Evolutionary conservation across 2,329 filamentous ascomycete species (phyloP).

Genomic region (Aspergillus sp.): DNA sequence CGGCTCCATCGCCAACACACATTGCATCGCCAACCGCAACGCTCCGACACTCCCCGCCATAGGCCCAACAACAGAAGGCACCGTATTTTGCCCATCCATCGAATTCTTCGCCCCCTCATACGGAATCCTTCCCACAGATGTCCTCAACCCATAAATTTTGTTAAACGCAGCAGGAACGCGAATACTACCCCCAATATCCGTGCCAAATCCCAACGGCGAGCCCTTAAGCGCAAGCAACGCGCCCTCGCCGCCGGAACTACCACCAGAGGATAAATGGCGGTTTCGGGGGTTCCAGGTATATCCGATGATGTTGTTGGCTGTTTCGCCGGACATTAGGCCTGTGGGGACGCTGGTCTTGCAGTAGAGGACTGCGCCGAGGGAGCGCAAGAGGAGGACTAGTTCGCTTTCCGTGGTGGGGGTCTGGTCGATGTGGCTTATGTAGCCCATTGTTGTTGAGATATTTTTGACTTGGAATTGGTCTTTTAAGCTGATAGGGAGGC

Average conservation of each 20-base stretch:
- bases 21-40: too few relatives aligned
- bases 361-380: slow-evolving; percentile 49
- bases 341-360: slow-evolving; percentile 52
- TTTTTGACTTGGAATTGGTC: slow-evolving; percentile 45
- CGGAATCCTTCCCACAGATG: slow-evolving; percentile 47
- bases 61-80: too few relatives aligned
- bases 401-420: slow-evolving; percentile 50
- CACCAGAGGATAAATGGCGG: slow-evolving; percentile 47
- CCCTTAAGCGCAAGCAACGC: slow-evolving; percentile 50
- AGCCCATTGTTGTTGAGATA: slow-evolving; percentile 55
- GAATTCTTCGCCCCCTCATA: slow-evolving; percentile 39
- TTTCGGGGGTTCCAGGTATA: slow-evolving; percentile 54
- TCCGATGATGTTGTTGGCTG: slow-evolving; percentile 51
- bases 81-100: background rate
- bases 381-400: slow-evolving; percentile 50
- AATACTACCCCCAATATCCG: slow-evolving; percentile 52
- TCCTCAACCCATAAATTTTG: slow-evolving; percentile 51
- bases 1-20: too few relatives aligned
- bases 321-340: slow-evolving; percentile 51
- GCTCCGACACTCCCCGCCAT: too few relatives aligned
- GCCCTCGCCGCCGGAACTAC: slow-evolving; percentile 55
- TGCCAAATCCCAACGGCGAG: slow-evolving; percentile 52
- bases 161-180: slow-evolving; percentile 57
- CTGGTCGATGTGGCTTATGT: slow-evolving; percentile 58
- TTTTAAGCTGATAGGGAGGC: slow-evolving; percentile 52